Evolutionary conservation across 2,329 filamentous ascomycete species (phyloP).

Genomic region (Microthyrium microscopicum): DNA sequence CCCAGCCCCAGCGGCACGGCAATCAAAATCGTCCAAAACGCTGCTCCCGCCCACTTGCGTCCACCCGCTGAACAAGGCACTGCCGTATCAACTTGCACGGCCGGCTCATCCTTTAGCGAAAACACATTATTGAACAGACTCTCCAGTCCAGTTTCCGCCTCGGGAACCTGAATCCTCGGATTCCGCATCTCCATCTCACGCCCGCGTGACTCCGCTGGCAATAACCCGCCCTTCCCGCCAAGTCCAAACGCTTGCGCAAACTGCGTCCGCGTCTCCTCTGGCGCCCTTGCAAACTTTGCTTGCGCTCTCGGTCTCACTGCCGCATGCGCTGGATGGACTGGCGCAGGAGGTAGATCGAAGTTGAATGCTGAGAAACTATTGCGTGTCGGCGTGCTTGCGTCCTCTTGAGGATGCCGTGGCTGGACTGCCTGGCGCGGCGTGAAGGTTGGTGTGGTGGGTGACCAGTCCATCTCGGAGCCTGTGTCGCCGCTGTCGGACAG

Average conservation of each 20-base stretch:
- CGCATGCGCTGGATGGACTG: conserved; percentile 46
- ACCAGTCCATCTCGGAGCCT: conserved; percentile 58
- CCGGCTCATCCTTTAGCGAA: conserved; percentile 10
- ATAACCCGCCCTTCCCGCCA: not conserved
- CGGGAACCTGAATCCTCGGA: conserved; percentile 7
- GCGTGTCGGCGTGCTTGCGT: conserved; percentile 50
- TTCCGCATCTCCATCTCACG: not conserved
- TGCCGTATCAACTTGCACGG: not conserved
- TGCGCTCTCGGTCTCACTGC: conserved; percentile 44
- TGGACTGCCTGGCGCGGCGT: conserved; percentile 12
- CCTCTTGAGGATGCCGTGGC: conserved; percentile 17
- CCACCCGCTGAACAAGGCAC: no score
- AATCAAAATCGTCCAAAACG: no score
- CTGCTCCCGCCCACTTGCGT: no score
- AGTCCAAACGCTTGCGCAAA: conserved; percentile 26
- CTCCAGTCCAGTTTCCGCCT: conserved; percentile 12
- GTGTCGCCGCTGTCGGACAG: conserved; percentile 12
- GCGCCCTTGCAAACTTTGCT: conserved; percentile 20
- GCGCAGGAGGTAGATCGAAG: conserved; percentile 55
- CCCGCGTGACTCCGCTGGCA: not conserved
- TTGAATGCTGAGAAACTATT: no score
- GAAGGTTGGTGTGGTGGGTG: conserved; percentile 33
- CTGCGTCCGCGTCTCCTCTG: conserved; percentile 29
- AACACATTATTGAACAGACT: conserved; percentile 11
- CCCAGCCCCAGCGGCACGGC: no score